Evolutionary conservation across 2,329 filamentous ascomycete species (phyloP).

Genomic region (Epichloe elymi): DNA sequence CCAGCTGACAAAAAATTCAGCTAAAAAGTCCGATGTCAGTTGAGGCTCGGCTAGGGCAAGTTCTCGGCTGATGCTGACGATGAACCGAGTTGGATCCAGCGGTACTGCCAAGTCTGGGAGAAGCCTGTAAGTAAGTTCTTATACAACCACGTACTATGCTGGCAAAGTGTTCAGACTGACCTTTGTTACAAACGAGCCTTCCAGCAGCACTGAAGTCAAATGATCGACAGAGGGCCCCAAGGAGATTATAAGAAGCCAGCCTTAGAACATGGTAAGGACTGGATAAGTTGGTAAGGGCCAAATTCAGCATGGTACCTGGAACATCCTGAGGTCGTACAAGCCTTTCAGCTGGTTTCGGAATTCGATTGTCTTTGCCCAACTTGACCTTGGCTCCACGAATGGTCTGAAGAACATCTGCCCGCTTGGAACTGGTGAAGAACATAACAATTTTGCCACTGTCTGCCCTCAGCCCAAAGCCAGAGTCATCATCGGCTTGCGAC

Average conservation of each 20-base stretch:
- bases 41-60: slow-evolving; percentile 51
- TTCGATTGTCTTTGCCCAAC: slow-evolving; percentile 48
- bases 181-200: slow-evolving; percentile 48
- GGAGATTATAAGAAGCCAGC: slow-evolving; percentile 52
- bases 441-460: slow-evolving; percentile 59
- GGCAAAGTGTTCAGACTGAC: slow-evolving; percentile 21
- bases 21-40: slow-evolving; percentile 54
- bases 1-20: slow-evolving; percentile 67
- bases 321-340: slow-evolving; percentile 58
- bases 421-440: slow-evolving; percentile 57
- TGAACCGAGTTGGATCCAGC: slow-evolving; percentile 48
- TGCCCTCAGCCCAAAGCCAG: slow-evolving; percentile 52
- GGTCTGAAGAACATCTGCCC: slow-evolving; percentile 48
- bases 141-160: no score
- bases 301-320: slow-evolving; percentile 53
- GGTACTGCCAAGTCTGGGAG: slow-evolving; percentile 47
- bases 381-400: slow-evolving; percentile 51
- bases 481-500: slow-evolving; percentile 51
- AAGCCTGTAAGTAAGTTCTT: background rate
- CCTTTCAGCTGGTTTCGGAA: slow-evolving; percentile 48
- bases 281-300: slow-evolving; percentile 53
- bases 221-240: slow-evolving; percentile 52
- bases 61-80: slow-evolving; percentile 51
- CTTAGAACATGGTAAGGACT: slow-evolving; percentile 47
- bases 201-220: slow-evolving; percentile 53